A percentile compares a stretch with the other conserved stretches of the same genome.
These are phyloP conservation scores for Euphorbia schlechtendalii DNA, from an alignment of 441 rosid genomes.

Conservation along the genomic window DNA sequence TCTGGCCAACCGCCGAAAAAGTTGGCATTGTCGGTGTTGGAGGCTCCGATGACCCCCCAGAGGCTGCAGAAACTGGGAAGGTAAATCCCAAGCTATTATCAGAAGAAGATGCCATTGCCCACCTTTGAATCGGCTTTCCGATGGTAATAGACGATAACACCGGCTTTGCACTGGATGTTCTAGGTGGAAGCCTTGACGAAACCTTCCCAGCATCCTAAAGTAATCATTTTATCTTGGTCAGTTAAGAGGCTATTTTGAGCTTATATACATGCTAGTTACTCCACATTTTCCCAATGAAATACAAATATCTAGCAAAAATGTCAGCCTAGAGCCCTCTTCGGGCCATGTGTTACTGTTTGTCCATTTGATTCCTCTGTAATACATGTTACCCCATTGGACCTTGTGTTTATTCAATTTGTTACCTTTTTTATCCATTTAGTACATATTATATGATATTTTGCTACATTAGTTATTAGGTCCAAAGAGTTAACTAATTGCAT, in stretches of 20 bases:
- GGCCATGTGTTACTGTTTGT: too few species aligned
- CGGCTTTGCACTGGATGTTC: slow-evolving; percentile 45
- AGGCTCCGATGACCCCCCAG: slow-evolving; percentile 53
- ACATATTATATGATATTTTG: too few species aligned
- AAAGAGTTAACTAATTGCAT: too few species aligned
- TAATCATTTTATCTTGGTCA: too few species aligned
- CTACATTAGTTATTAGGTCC: too few species aligned
- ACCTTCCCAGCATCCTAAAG: slow-evolving; percentile 35
- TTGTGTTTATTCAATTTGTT: too few species aligned
- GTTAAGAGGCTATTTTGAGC: neutral
- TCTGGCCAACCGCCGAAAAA: slow-evolving; percentile 25
- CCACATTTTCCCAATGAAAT: neutral
- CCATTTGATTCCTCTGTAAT: too few species aligned
- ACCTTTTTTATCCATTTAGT: too few species aligned
- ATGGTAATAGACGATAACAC: slow-evolving; percentile 52
- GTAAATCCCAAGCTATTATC: slow-evolving; percentile 51
- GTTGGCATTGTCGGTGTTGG: slow-evolving; percentile 76
- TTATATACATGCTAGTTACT: neutral
- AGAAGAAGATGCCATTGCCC: slow-evolving; percentile 44
- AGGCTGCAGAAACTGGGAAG: slow-evolving; percentile 57
- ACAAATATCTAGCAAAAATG: neutral
- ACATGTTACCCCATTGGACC: too few species aligned
- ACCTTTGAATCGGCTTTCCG: slow-evolving; percentile 41
- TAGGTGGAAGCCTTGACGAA: slow-evolving; percentile 37
- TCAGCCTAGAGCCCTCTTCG: too few species aligned